These are phyloP conservation scores for Candolleomyces eurysporus DNA, from an alignment of 768 basidiomycete genomes.

Conservation along the genomic window DNA sequence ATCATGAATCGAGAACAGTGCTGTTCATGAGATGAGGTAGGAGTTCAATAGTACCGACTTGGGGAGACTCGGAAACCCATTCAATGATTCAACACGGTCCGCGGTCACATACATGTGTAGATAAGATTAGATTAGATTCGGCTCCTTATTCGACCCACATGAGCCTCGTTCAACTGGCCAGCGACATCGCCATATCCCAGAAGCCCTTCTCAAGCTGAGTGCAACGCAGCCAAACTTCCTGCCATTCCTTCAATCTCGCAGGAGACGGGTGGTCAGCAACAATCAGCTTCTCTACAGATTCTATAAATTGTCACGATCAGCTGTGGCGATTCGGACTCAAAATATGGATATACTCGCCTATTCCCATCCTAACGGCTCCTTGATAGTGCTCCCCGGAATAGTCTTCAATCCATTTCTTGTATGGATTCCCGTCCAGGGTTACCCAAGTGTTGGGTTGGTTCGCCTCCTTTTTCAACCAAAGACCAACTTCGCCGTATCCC, in stretches of 20 bases:
- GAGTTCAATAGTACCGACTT: neutral
- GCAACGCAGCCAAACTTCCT: constrained; percentile 71
- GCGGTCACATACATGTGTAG: neutral
- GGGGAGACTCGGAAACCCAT: neutral
- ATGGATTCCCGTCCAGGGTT: constrained; percentile 65
- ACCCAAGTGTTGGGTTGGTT: constrained; percentile 51
- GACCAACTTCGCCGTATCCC: constrained; percentile 90
- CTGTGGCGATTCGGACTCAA: neutral
- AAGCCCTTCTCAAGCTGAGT: constrained; percentile 78
- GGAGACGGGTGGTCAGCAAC: constrained; percentile 62
- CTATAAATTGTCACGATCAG: constrained; percentile 33
- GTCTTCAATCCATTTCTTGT: constrained; percentile 74
- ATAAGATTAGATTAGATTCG: constrained; percentile 3
- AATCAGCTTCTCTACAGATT: constrained; percentile 68
- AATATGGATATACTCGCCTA: constrained; percentile 52
- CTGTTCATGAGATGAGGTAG: neutral
- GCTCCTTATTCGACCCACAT: neutral
- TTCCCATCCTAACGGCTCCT: constrained; percentile 64
- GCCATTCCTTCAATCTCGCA: constrained; percentile 61
- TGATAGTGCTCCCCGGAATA: constrained; percentile 76
- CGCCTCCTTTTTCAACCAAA: constrained; percentile 70
- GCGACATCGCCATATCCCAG: constrained; percentile 68
- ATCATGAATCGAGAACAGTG: neutral
- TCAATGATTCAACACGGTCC: neutral
- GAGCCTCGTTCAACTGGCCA: constrained; percentile 2